phyloP scores from a whole-genome alignment of 2,329 filamentous ascomycete species.

The Arthrobotrys sphaeroides region DNA sequence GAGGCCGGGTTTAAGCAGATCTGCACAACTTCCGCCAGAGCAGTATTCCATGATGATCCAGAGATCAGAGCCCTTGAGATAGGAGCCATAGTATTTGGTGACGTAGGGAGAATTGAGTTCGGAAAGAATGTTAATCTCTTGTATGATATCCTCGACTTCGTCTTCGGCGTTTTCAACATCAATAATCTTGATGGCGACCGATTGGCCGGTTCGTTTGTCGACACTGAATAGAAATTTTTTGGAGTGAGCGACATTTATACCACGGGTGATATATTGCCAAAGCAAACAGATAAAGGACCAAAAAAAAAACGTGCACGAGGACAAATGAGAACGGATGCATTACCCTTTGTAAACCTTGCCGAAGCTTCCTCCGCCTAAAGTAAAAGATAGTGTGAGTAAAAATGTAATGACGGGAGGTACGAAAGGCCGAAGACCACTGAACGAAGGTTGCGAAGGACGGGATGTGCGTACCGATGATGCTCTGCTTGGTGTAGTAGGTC shows the following conservation, averaged over 20 bases:
- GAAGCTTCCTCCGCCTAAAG: constrained; percentile 89
- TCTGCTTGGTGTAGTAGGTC: constrained; percentile 90
- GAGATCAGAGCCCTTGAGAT: constrained; percentile 91
- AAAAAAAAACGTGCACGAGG: background rate
- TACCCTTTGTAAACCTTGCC: constrained; percentile 99
- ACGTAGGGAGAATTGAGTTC: constrained; percentile 96
- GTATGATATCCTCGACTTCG: constrained; percentile 98
- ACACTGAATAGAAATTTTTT: too few relatives aligned
- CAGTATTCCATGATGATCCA: constrained; percentile 99
- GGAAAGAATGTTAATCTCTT: constrained; percentile 96
- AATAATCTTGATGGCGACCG: constrained; percentile 97
- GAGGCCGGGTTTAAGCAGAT: constrained; percentile 90
- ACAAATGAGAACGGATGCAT: constrained; percentile 10
- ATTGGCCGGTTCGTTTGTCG: constrained; percentile 89
- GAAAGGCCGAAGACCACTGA: constrained; percentile 12
- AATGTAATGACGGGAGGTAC: background rate
- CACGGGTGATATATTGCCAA: too few relatives aligned
- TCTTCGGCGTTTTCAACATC: constrained; percentile 99
- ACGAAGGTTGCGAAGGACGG: constrained; percentile 6
- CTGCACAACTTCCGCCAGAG: constrained; percentile 93
- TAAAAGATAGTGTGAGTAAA: too few relatives aligned
- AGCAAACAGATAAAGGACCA: too few relatives aligned
- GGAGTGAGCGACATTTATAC: background rate
- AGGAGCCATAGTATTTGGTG: constrained; percentile 97
- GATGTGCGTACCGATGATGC: constrained; percentile 75